Evolutionary conservation across 805 yeast genomes (phyloP), one percentile per base, ranked within the genome.

Genomic region (Kluyveromyces siamensis): DNA sequence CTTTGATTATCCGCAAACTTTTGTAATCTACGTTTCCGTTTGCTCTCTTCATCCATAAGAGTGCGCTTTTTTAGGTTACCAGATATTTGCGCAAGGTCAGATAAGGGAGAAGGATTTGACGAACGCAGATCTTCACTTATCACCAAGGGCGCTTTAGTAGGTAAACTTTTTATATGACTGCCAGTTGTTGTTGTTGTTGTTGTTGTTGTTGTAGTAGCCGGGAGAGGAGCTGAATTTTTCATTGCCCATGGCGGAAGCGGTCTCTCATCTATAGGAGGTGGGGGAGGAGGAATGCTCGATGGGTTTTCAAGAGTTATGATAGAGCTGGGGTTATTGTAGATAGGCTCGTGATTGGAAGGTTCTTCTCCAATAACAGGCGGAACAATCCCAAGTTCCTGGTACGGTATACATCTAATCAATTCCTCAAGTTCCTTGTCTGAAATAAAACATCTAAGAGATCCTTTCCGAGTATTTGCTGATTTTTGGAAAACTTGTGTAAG

Each of bases 21-120:
- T 48, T 66, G 66, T 9, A 70, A 67, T 38, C 74, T 63, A 39
- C 56, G 60, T 37, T 52, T 62, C 48, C 67, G 63, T 52, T 65
- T 63, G 9, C 56, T 60, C 6, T 47, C 52, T 10, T 66, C 65
- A 1, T 53, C 52, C 52, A 55, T 45, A 30, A 30, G 7, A 16
- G 30, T 25, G 36, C 46, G 44, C 38, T 30, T 40, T 1, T 17
- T 17, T 17, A 33, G 18, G 13, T 18, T 16, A 17, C 13, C 18
- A 40, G 27, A 10, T 4, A 10, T 16, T 19, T 19, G 33, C 6
- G 13, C 30, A 30, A 30, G 14, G 4, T 30, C 14, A 30, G 35
- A 13, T 13, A 4, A 2, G 2, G 11, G 8, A 17, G 43, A 9
- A 6, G 13, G 10, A 19, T 6, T 18, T 16, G 37, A 37, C 2